Conservation (phyloP, 139 green algal species). For the Picochlorum costavermella region DNA sequence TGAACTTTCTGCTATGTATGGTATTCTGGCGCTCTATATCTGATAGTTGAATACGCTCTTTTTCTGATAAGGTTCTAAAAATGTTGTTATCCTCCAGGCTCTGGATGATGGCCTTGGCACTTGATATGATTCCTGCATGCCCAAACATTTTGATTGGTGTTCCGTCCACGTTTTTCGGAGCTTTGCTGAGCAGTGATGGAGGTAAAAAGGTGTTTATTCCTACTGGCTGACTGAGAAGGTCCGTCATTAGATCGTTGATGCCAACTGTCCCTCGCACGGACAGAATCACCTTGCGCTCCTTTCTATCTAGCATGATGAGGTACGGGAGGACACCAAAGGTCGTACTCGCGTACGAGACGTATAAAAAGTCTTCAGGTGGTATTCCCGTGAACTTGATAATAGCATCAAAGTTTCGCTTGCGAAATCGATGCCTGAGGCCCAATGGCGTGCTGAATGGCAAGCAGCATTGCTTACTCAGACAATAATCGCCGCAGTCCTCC, state of each 20-base stretch:
- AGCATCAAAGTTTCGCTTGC: background rate
- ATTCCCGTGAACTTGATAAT: background rate
- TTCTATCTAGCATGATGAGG: constrained; percentile 31
- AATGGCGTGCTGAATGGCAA: background rate
- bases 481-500: background rate
- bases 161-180: constrained; percentile 9
- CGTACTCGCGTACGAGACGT: background rate
- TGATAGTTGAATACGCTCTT: background rate
- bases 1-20: background rate
- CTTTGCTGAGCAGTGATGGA: background rate
- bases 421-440: background rate
- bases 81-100: constrained; percentile 36
- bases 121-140: constrained; percentile 35
- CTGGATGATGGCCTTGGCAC: constrained; percentile 32
- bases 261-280: constrained; percentile 23
- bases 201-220: constrained; percentile 15
- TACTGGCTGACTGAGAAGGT: constrained; percentile 17
- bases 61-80: constrained; percentile 8
- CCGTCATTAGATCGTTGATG: constrained; percentile 22
- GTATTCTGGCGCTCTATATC: background rate
- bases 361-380: background rate
- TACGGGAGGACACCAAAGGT: constrained; percentile 28
- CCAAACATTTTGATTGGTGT: constrained; percentile 9
- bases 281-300: constrained; percentile 16
- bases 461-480: background rate